Evolutionary conservation across 1,284 basidiomycete genomes (phyloP), one percentile per base, ranked within the genome.

Genomic region (Rhodotorula sp.): DNA sequence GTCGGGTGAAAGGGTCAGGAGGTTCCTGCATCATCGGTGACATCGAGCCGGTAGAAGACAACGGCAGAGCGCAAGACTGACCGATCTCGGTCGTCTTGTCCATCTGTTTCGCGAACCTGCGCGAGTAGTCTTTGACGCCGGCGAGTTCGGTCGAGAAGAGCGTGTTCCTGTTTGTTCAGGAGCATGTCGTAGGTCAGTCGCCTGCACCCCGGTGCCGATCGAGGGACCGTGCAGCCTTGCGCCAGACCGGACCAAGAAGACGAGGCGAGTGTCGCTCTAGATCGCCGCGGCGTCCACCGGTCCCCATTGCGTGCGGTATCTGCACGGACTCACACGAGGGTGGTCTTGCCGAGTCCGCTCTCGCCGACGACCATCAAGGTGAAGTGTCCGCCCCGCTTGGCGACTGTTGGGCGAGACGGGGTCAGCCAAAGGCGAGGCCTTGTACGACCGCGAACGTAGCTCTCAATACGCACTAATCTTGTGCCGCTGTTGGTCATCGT

Each of bases 331-430:
- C 62, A 71, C 69, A 75, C 77, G 65, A 74, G 62, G 26, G 70
- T 71, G 31, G 75, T 76, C 72, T 97, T 97, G 68, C 94, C 94
- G 71, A 97, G 85, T 70, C 94, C 94, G 73, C 92, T 94, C 84
- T 97, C 94, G 82, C 93, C 96, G 72, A 98, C 96, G 49, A 98
- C 97, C 96, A 99, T 99, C 80, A 99, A 88, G 68, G 97, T 99
- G 84, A 99, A 98, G 85, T 98, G 95, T 34, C 92, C 92, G 73
- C 97, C 96, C 79, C 87, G 89, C 85, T 98, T 96, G 77, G 94
- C 94, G 78, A 98, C 95, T 82, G 95, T 94, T 18, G 31, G 29
- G 29, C 29, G 29, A 29, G 29, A 29, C 29, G 29, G 29, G 29
- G 29, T 29, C 29, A 29, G 29, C 29, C 29, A 29, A 29, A 29